These are phyloP conservation scores for Orbilia brochopaga DNA, from an alignment of 2,329 filamentous ascomycete genomes.

Conservation along the genomic window DNA sequence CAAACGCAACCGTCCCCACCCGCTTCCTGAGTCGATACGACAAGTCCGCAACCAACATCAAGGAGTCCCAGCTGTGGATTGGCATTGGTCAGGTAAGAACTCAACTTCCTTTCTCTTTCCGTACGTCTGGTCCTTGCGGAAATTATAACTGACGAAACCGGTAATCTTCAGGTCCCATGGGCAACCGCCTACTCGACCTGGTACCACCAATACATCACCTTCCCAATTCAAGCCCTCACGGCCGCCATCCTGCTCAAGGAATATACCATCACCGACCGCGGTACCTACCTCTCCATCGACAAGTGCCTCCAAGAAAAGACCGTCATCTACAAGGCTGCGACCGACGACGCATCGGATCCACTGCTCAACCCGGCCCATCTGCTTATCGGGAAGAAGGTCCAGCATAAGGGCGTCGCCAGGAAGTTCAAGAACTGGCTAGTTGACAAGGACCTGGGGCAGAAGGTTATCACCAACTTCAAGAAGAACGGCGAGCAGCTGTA, in stretches of 20 bases:
- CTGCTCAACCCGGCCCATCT: constrained; percentile 61
- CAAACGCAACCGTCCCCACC: constrained; percentile 56
- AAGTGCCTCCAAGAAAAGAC: constrained; percentile 56
- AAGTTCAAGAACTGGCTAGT: constrained; percentile 59
- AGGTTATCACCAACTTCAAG: constrained; percentile 58
- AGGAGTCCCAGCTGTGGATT: constrained; percentile 61
- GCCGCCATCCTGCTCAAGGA: constrained; percentile 60
- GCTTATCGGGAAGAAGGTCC: constrained; percentile 57
- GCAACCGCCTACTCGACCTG: constrained; percentile 60
- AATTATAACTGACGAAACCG: background rate
- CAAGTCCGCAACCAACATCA: constrained; percentile 63
- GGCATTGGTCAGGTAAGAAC: constrained; percentile 59
- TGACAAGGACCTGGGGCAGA: constrained; percentile 57
- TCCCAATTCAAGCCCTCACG: constrained; percentile 61
- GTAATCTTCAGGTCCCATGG: constrained; percentile 59
- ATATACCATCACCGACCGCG: constrained; percentile 62
- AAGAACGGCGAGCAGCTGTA: constrained; percentile 59
- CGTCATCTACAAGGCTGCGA: constrained; percentile 58
- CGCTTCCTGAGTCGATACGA: constrained; percentile 61
- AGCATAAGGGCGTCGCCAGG: constrained; percentile 57
- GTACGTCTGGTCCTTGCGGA: background rate
- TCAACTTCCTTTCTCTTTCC: background rate
- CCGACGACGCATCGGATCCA: constrained; percentile 57
- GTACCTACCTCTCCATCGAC: constrained; percentile 60
- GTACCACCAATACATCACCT: constrained; percentile 62